Base-by-base conservation (phyloP, 2,329 filamentous ascomycete genomes). In the Plenodomus biglobosus region DNA sequence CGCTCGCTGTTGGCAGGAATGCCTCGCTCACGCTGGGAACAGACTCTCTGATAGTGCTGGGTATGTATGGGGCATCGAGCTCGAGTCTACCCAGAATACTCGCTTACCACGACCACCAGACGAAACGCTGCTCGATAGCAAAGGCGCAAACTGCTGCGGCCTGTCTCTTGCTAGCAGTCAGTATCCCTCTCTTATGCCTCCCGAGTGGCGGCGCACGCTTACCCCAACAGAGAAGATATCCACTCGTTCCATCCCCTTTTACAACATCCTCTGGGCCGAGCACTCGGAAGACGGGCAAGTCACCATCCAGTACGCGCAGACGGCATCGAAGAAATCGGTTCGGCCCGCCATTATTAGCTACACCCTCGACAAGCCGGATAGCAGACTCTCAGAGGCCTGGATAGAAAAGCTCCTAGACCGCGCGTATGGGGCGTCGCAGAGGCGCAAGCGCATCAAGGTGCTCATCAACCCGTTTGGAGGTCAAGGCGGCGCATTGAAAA, bases 401-500 rank as follows among this genome's bases (percentile, higher is more conserved):
- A 75, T 85, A 32, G 76, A 79, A 21, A 76, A 75, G 43, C 78
- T 96, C 27, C 69, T 95, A 17, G 75, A 84, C 30, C 79, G 80
- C 39, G 84, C 92, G 19, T 96, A 96, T 64, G 86, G 76, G 46
- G 75, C 77, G 7, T 81, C 87, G 1, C 83, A 87, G 62, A 80
- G 80, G 44, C 80, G 79, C 48, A 94, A 91, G 71, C 84, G 90
- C 39, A 85, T 94, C 54, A 95, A 94, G 70, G 85, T 97, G 11
- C 76, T 97, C 37, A 80, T 99, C 53, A 99, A 99, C 70, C 94
- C 94, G 0, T 87, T 92, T 62, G 90, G 91, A 13, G 94, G 94
- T 0, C 88, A 90, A 36, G 92, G 92, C 15, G 76, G 77, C 35
- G 92, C 91, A 1, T 75, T 82, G 52, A 87, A 84, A 65, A 80